These are phyloP conservation scores for Monilinia polystroma DNA, from an alignment of 2,329 filamentous ascomycete genomes.

Conservation along the genomic window DNA sequence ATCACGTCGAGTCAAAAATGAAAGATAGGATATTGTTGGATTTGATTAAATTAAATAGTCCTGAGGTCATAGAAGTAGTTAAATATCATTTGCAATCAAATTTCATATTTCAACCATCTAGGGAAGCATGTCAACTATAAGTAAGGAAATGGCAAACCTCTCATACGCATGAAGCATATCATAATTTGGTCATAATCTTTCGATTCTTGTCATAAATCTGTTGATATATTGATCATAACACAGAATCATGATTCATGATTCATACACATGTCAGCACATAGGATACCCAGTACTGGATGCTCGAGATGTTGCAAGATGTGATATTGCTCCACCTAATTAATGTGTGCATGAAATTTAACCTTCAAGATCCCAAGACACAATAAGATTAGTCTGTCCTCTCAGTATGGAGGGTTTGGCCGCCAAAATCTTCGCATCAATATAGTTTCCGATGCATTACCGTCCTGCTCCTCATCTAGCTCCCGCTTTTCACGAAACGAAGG, in stretches of 20 bases:
- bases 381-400: not conserved
- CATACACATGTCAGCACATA: not conserved
- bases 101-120: not conserved
- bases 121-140: not conserved
- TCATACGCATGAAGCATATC: not conserved
- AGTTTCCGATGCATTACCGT: constrained; percentile 4
- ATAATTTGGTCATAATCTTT: not conserved
- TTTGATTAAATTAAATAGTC: too few species aligned
- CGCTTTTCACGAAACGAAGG: not conserved
- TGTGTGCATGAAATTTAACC: too few species aligned
- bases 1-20: too few species aligned
- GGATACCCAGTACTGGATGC: too few species aligned
- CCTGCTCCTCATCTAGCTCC: not conserved
- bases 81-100: too few species aligned
- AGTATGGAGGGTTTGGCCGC: constrained; percentile 29
- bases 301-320: not conserved
- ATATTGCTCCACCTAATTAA: not conserved
- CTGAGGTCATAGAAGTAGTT: not conserved
- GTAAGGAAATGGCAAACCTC: not conserved
- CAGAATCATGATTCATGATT: too few species aligned
- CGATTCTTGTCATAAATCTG: not conserved
- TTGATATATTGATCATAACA: not conserved
- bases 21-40: too few species aligned
- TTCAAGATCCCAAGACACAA: too few species aligned
- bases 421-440: constrained; percentile 26